Evolutionary conservation across 805 yeast species (phyloP).

Genomic region (Saturnispora kantuleensis): DNA sequence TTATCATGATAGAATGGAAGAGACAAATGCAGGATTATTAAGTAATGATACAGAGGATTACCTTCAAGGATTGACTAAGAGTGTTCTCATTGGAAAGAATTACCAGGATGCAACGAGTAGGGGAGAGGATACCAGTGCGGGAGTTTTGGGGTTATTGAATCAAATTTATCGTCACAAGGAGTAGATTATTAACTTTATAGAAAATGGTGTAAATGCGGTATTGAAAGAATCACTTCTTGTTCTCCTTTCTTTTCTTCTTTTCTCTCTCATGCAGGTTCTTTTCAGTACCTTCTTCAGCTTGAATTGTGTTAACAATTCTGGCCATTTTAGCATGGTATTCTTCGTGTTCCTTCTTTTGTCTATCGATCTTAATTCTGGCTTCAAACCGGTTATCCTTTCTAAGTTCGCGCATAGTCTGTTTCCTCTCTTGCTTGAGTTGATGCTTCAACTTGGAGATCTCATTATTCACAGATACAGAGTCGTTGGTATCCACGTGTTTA

Average conservation of each 20-base stretch:
- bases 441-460: constrained; percentile 77
- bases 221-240: constrained; percentile 20
- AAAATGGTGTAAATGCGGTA: neutral
- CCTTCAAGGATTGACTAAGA: constrained; percentile 21
- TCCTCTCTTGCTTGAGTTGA: constrained; percentile 85
- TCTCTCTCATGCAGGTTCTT: constrained; percentile 88
- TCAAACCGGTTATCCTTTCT: constrained; percentile 82
- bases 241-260: constrained; percentile 43
- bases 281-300: constrained; percentile 91
- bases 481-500: constrained; percentile 34
- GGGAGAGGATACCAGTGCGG: constrained; percentile 15
- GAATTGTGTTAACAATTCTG: constrained; percentile 72
- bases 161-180: constrained; percentile 43
- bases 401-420: constrained; percentile 78
- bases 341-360: constrained; percentile 62
- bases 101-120: constrained; percentile 26
- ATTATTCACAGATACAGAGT: constrained; percentile 68
- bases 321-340: constrained; percentile 90
- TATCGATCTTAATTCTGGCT: constrained; percentile 74
- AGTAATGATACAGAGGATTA: constrained; percentile 18
- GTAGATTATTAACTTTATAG: neutral
- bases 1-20: constrained; percentile 15
- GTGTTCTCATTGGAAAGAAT: constrained; percentile 34
- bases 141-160: constrained; percentile 52
- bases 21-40: constrained; percentile 24